Evolutionary conservation across 192 early-diverging fungal genomes (phyloP), one percentile per base, ranked within the genome.

Genomic region (Gaertneriomyces semiglobifer): DNA sequence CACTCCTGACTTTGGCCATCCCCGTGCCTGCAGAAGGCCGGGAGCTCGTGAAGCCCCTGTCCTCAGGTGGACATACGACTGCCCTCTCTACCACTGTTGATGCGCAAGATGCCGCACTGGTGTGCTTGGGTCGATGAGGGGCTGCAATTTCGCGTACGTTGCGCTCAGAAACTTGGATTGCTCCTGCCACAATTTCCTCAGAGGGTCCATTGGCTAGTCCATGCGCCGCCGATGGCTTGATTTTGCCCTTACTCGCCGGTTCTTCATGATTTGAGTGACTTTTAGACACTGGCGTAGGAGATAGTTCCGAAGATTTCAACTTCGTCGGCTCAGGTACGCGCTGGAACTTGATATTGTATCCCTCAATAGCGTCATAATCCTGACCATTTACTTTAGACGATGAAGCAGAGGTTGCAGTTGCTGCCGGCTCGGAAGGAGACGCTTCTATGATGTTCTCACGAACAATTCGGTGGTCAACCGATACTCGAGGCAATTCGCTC

Each of bases 331-430:
- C 25, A 33, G 25, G 25, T 33, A 33, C 25, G 25, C 53, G 18
- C 38, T 39, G 4, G 43, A 19, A 53, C 40, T 63, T 16, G 9
- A 63, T 38, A 14, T 63, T 20, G 19, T 33, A 63, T 58, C 62
- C 62, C 39, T 63, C 62, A 53, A 63, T 53, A 6, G 62, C 47
- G 11, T 44, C 42, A 44, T 61, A 44, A 25, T 63, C 48, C 9
- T 12, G 14, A n/a, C 7, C 47, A 4, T 25, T 11, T 12, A 6
- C 16, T 16, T 11, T 18, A 11, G 47, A 50, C 33, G 55, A 12
- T 14, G 55, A 0, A 38, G 55, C 12, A 38, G 7, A 5, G 20
- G 55, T 57, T 5, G 33, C 25, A 2, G 2, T 0, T 33, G 2
- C 25, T 33, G 53, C 53, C 2, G 7, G 14, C 7, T 14, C 53